Percentiles rank a stretch among this genome's conserved stretches.
Conservation (phyloP, 2,329 filamentous ascomycete genomes). For the Diaporthe ilicicola region DNA sequence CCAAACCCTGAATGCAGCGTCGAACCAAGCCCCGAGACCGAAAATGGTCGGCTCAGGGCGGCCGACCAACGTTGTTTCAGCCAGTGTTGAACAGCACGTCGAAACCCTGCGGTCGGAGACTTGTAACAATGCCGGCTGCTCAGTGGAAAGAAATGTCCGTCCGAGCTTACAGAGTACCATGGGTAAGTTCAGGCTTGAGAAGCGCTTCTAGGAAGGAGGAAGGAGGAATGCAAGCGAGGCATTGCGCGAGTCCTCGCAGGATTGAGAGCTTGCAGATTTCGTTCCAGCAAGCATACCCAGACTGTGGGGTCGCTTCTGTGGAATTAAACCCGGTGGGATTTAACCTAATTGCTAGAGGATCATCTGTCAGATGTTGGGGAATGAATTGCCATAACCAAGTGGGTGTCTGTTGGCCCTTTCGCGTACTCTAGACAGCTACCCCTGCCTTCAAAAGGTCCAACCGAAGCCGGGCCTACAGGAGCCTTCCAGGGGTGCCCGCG, state of each 20-base stretch:
- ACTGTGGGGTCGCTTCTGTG: not conserved
- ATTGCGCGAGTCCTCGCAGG: not conserved
- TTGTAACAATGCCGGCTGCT: not conserved
- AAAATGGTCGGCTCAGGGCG: constrained; percentile 1
- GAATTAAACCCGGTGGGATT: not conserved
- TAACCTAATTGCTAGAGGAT: not conserved
- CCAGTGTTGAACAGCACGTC: constrained; percentile 9
- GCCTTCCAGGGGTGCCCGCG: not conserved
- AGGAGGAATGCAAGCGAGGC: not conserved
- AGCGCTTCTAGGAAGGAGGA: too few relatives aligned
- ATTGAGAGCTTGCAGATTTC: not conserved
- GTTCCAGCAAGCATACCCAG: not conserved
- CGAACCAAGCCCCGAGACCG: constrained; percentile 4
- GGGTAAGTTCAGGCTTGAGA: not conserved
- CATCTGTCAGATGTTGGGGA: not conserved
- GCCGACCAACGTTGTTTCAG: constrained; percentile 17
- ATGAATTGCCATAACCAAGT: not conserved
- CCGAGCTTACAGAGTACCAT: not conserved
- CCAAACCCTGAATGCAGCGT: constrained; percentile 3
- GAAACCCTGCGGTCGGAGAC: constrained; percentile 5
- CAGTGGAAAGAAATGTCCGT: not conserved
- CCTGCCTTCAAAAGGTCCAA: not conserved
- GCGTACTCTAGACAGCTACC: not conserved
- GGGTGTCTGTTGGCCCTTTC: not conserved
- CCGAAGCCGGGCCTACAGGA: not conserved